Conservation (phyloP, 495 filamentous ascomycete genomes). For the Aspergillus baeticus region DNA sequence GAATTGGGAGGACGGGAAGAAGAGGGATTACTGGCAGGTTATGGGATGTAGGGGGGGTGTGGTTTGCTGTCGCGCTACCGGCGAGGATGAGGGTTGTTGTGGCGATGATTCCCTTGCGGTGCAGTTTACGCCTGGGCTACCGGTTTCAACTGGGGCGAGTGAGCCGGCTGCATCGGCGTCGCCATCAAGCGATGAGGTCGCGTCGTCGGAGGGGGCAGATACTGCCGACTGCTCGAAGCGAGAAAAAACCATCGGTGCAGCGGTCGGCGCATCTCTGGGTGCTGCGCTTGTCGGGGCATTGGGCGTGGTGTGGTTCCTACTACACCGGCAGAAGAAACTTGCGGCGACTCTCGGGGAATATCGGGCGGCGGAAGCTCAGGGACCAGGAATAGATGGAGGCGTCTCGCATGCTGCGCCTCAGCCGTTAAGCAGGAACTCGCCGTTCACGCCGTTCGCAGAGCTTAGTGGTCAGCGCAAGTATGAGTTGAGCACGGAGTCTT, state of each 20-base stretch:
- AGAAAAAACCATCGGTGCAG: background rate
- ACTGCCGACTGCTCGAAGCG: background rate
- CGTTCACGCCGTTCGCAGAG: background rate
- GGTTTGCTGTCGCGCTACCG: background rate
- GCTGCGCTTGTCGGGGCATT: background rate
- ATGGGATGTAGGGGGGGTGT: background rate
- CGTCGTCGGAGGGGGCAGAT: no score
- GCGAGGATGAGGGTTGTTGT: background rate
- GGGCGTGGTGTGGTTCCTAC: background rate
- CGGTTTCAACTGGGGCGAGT: background rate
- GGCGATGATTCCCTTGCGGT: background rate
- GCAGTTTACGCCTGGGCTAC: background rate
- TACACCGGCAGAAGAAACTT: background rate
- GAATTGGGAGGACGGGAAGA: background rate
- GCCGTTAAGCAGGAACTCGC: no score
- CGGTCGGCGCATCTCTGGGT: background rate
- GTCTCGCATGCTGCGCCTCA: background rate
- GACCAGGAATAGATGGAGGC: no score
- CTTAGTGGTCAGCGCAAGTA: background rate
- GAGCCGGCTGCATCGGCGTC: no score
- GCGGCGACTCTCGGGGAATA: background rate
- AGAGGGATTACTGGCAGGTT: slow-evolving; percentile 1
- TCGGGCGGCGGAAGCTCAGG: background rate
- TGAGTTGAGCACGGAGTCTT: background rate
- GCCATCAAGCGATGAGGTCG: no score